phyloP scores from a whole-genome alignment of 208 protist species.

The Trypanosomatidae sp. region DNA sequence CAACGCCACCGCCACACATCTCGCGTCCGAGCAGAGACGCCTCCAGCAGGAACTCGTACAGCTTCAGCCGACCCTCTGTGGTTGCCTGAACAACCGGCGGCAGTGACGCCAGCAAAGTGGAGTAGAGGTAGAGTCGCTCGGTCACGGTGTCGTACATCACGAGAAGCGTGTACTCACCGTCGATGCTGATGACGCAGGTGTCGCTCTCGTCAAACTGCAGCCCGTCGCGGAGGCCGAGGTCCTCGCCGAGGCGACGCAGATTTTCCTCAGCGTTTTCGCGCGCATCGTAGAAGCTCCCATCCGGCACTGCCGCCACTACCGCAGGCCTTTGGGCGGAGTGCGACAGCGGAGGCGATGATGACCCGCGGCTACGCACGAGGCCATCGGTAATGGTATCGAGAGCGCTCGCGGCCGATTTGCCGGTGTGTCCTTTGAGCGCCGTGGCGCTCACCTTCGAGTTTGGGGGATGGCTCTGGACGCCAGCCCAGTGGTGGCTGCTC shows the following conservation, averaged over 20 bases:
- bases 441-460: neutral
- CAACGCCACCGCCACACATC: conserved; percentile 79
- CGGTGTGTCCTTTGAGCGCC: neutral
- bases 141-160: conserved; percentile 71
- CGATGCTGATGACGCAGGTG: conserved; percentile 65
- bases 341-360: conserved; percentile 1
- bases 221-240: conserved; percentile 39
- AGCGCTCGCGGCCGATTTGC: neutral
- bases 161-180: conserved; percentile 63
- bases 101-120: conserved; percentile 61
- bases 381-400: neutral
- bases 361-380: conserved; percentile 18
- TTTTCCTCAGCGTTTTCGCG: conserved; percentile 62
- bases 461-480: neutral
- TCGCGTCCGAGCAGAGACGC: conserved; percentile 76
- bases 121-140: conserved; percentile 80
- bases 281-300: conserved; percentile 44
- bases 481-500: neutral
- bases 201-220: conserved; percentile 71
- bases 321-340: neutral
- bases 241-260: conserved; percentile 59
- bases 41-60: conserved; percentile 79
- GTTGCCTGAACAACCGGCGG: conserved; percentile 25
- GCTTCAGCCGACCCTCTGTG: conserved; percentile 28
- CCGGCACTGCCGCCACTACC: conserved; percentile 14